Evolutionary conservation across 2,329 filamentous ascomycete genomes (phyloP), one percentile per base, ranked within the genome.

Genomic region (Epichloe amarillans): DNA sequence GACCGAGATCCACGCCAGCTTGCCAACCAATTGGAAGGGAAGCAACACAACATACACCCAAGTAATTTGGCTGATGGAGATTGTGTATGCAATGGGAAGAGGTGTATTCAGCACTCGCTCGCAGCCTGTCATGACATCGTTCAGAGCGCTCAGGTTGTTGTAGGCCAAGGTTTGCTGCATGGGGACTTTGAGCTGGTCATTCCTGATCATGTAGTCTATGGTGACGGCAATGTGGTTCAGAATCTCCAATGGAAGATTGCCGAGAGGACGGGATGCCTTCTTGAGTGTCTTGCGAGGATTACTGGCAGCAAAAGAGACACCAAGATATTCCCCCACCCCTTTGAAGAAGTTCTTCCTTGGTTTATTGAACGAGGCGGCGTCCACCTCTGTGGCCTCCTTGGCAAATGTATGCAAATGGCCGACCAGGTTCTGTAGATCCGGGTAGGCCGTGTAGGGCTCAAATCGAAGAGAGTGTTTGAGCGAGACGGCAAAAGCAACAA

Each of bases 381-480:
- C 63, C 12, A 70, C 66, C 0, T 64, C 58, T 11, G 70, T 72
- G 10, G 75, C 77, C 5, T 68, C 64, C 52, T 72, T 80, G 53
- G 88, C 85, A 60, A 88, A 88, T 0, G 86, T 90, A 56, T 87
- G 77, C 33, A 94, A 74, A 61, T 89, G 83, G 15, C 76, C 75
- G 33, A 90, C 76, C 14, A 89, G 72, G 19, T 82, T 77, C 38
- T 77, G 69, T 5, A 94, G 72, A 60, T 93, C 88, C 1, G 83
- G 76, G 63, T 93, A 91, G 49, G 83, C 77, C 36, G 83, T 80
- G 59, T 86, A 87, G 1, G 88, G 87, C 63, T 94, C 87, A 64
- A 91, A 91, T 35, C 88, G 85, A 35, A 94, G 77, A 59, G 82
- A 83, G 68, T 93, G 88, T 69, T 91, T 91, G 53, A 94, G 72